Evolutionary conservation across 257 asterid genomes (phyloP), one percentile per base, ranked within the genome.

Genomic region (Orobanche coerulescens): DNA sequence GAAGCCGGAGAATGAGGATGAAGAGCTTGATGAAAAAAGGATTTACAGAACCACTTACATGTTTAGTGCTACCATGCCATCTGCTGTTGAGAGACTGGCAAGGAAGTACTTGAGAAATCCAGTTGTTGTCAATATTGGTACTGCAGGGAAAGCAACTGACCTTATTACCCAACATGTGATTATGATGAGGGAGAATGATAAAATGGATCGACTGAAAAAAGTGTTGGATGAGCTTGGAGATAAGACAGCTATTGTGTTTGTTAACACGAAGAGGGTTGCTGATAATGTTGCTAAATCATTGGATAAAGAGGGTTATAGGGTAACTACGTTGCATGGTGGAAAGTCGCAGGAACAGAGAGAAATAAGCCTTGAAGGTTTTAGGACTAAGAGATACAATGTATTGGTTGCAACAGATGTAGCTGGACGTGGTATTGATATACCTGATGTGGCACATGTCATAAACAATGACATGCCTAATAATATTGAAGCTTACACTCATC

Each of bases 361-460:
- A 61, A 69, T 71, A 64, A 82, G 82, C 58, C 79, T 82, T 5
- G 88, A 82, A 65, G 88, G 88, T 61, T 82, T 82, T 63, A 75
- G 82, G 78, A 75, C 80, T 28, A 79, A 80, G 77, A 77, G 81
- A 58, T 82, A 61, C 49, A 79, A 72, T 71, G 83, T 82, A 20
- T 70, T 82, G 73, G 89, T 82, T 67, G 89, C 86, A 13, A 82
- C 89, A 12, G 84, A 82, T 39, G 86, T 82, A 9, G 86, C 86
- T 25, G 89, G 89, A 1, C 89, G 89, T 70, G 89, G 86, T 42
- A 82, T 82, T 53, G 86, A 82, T 65, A 82, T 79, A 59, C 84
- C 86, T 22, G 89, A 79, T 64, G 86, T 82, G 58, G 82, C 84
- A n/a, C 86, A 82, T 68, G 86, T 82, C 46, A 74, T 82, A 46